Percentiles rank a stretch among this genome's conserved stretches.
Conservation (phyloP, 164 flowering plant genomes). For the Dillenia turbinata region DNA sequence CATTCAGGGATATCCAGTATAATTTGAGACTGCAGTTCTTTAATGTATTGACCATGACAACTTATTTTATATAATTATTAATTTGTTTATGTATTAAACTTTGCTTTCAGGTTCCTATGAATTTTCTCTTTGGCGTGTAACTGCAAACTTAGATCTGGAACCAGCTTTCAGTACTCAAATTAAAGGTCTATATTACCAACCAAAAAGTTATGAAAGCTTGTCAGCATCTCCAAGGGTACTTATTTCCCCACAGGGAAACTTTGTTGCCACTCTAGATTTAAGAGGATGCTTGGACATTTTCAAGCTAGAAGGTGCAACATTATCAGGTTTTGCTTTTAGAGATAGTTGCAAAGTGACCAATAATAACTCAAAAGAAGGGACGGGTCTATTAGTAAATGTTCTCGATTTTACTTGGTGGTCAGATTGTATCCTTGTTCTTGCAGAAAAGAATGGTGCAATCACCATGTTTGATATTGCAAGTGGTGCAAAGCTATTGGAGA, state of each 20-base stretch:
- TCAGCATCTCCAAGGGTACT: slow-evolving; percentile 60
- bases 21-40: too few relatives aligned
- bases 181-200: slow-evolving; percentile 53
- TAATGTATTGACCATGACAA: too few relatives aligned
- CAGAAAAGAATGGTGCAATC: slow-evolving; percentile 52
- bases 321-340: slow-evolving; percentile 25
- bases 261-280: slow-evolving; percentile 64
- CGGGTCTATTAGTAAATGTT: slow-evolving; percentile 28
- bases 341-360: slow-evolving; percentile 11
- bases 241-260: slow-evolving; percentile 61
- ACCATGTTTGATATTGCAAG: slow-evolving; percentile 55
- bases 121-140: slow-evolving; percentile 69
- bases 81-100: slow-evolving; percentile 3
- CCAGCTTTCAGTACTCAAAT: slow-evolving; percentile 38
- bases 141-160: slow-evolving; percentile 34
- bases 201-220: slow-evolving; percentile 34
- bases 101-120: slow-evolving; percentile 48
- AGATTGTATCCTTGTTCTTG: slow-evolving; percentile 52
- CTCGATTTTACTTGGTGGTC: slow-evolving; percentile 96
- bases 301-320: slow-evolving; percentile 37
- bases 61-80: too few relatives aligned
- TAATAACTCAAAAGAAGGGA: slow-evolving; percentile 13
- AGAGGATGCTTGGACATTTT: slow-evolving; percentile 56
- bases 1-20: too few relatives aligned
- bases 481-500: slow-evolving; percentile 33